Evolutionary conservation across 129 eudicot species (phyloP).

Genomic region (Chrysanthemum lavandulifolium): DNA sequence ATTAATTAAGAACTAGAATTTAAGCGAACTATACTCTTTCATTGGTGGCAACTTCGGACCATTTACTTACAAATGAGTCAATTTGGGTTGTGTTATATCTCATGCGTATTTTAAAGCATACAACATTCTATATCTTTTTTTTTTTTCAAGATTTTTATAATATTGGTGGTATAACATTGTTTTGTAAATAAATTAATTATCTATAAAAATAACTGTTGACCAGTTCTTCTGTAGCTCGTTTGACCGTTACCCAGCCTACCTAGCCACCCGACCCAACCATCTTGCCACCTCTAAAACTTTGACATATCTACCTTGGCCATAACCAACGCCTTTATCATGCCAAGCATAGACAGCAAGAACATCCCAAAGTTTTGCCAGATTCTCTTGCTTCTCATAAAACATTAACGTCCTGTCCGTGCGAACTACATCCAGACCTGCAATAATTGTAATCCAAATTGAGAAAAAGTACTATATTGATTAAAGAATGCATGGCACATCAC

Average conservation of each 20-base stretch:
- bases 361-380: slow-evolving; percentile 95
- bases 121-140: too few species aligned
- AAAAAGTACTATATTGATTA: slow-evolving; percentile 14
- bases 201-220: too few species aligned
- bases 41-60: too few species aligned
- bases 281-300: not conserved
- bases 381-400: slow-evolving; percentile 85
- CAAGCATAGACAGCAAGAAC: slow-evolving; percentile 90
- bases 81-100: too few species aligned
- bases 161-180: too few species aligned
- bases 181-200: too few species aligned
- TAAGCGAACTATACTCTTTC: slow-evolving; percentile 15
- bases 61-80: too few species aligned
- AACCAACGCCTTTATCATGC: slow-evolving; percentile 90
- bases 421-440: slow-evolving; percentile 90
- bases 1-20: slow-evolving; percentile 19
- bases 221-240: too few species aligned
- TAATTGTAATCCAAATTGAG: slow-evolving; percentile 21
- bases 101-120: too few species aligned
- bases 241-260: not conserved
- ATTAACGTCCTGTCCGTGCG: slow-evolving; percentile 89
- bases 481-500: not conserved
- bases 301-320: slow-evolving; percentile 86
- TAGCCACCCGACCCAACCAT: not conserved
- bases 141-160: not conserved